Conservation (phyloP, 192 early-diverging fungal genomes). For the Cetraspora pellucida region DNA sequence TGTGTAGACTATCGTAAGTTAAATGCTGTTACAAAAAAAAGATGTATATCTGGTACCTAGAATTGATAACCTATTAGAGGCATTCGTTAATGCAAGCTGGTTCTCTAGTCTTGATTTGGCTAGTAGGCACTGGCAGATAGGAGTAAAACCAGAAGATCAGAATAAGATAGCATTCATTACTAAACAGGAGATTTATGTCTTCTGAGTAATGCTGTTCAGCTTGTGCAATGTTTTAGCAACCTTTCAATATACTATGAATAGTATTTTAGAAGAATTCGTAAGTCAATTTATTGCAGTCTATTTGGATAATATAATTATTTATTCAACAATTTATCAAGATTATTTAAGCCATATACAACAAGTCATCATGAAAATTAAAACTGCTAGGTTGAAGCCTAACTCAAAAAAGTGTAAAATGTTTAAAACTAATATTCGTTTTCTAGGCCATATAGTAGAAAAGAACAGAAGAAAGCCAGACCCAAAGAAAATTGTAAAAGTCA, state of each 20-base stretch:
- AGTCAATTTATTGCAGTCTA: slow-evolving; percentile 41
- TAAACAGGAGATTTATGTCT: slow-evolving; percentile 41
- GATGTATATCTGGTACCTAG: slow-evolving; percentile 47
- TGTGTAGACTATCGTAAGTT: slow-evolving; percentile 11
- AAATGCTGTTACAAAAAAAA: slow-evolving; percentile 48
- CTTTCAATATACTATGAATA: slow-evolving; percentile 45
- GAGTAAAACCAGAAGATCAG: slow-evolving; percentile 28
- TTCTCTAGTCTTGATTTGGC: slow-evolving; percentile 50
- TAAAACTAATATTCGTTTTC: background rate
- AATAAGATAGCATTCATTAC: slow-evolving; percentile 39
- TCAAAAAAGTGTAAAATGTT: background rate
- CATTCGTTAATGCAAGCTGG: slow-evolving; percentile 15
- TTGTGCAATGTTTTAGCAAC: slow-evolving; percentile 45
- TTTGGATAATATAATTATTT: slow-evolving; percentile 51
- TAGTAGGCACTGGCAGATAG: slow-evolving; percentile 34
- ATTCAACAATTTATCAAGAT: slow-evolving; percentile 37
- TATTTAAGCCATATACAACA: slow-evolving; percentile 34
- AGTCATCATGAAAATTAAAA: background rate
- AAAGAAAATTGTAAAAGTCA: background rate
- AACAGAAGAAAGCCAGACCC: background rate
- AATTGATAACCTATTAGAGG: slow-evolving; percentile 51
- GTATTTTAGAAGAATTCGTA: slow-evolving; percentile 35
- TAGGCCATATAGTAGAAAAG: background rate
- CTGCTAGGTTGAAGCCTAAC: background rate
- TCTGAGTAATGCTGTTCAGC: slow-evolving; percentile 44